Evolutionary conservation across 2,329 filamentous ascomycete species (phyloP).

Genomic region (Trichoderma oligosporum): DNA sequence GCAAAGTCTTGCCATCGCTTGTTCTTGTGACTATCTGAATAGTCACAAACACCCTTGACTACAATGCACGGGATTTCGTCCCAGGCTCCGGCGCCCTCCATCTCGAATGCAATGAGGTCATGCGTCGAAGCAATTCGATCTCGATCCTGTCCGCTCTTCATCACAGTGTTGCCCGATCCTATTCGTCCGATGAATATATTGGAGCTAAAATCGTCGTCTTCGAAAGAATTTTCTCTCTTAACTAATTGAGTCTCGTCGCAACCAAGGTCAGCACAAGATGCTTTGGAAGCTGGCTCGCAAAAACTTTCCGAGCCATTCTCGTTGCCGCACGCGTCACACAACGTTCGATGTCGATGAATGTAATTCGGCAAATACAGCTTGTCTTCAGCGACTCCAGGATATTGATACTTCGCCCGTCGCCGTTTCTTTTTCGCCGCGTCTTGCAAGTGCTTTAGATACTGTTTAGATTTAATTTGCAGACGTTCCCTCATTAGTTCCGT

Average conservation of each 20-base stretch:
- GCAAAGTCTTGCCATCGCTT: slow-evolving; percentile 37
- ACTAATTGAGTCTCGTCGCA: slow-evolving; percentile 26
- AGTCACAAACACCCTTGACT: slow-evolving; percentile 38
- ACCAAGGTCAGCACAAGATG: slow-evolving; percentile 28
- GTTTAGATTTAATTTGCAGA: slow-evolving; percentile 14
- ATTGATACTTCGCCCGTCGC: slow-evolving; percentile 21
- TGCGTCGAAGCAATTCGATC: slow-evolving; percentile 31
- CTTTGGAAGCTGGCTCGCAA: slow-evolving; percentile 25
- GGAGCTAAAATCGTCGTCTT: slow-evolving; percentile 24
- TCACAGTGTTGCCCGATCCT: slow-evolving; percentile 38
- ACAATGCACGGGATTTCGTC: slow-evolving; percentile 33
- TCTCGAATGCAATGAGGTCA: slow-evolving; percentile 32
- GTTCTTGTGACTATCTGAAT: slow-evolving; percentile 39
- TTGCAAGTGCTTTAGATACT: slow-evolving; percentile 23
- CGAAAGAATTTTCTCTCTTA: not conserved
- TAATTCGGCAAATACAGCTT: slow-evolving; percentile 29
- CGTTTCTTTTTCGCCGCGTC: slow-evolving; percentile 11
- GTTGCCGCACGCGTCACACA: slow-evolving; percentile 10
- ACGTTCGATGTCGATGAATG: slow-evolving; percentile 29
- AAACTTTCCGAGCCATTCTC: not conserved
- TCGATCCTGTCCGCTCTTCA: slow-evolving; percentile 36
- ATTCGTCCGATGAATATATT: slow-evolving; percentile 38
- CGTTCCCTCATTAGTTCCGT: slow-evolving; percentile 20
- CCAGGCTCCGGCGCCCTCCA: slow-evolving; percentile 32
- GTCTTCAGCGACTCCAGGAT: slow-evolving; percentile 29